Base-by-base conservation (phyloP, 805 yeast species). In the Candida krabiensis region DNA sequence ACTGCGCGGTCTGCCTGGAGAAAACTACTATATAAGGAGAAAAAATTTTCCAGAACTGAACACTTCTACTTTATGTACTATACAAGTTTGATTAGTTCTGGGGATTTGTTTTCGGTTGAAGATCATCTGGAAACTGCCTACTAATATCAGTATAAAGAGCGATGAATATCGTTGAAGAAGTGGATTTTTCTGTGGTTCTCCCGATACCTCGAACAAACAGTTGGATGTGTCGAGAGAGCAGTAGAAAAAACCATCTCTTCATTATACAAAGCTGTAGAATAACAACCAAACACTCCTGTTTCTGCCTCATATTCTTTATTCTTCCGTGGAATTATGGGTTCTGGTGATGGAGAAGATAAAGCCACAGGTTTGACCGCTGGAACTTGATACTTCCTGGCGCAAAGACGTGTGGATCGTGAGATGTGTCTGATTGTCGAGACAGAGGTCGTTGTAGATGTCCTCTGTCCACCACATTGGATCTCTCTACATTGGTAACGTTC, bases 271-370 rank as follows among this genome's bases (percentile, higher is more conserved):
- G n/a, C n/a, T n/a, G n/a, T n/a, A n/a, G n/a, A 21, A 21, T 8
- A 21, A 11, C 5, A 21, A 21, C 11, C 11, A 21, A 21, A 13
- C 51, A 40, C 63, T 60, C 57, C 58, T 47, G 46, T 49, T 60
- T 62, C 54, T 54, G 58, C 50, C 61, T 43, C 49, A 61, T 44
- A 16, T 63, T 56, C 48, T 56, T 53, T 38, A 25, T 48, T 38
- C 30, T 49, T 47, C 43, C 50, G 52, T 44, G 57, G 62, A 39
- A 43, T 47, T 26, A 47, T 55, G 53, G 61, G 68, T 48, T 58
- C 61, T 52, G 52, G 41, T 57, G 45, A 53, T 35, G 64, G 64
- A 59, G 64, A 43, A 59, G 58, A 59, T 17, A 5, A 49, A 53
- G 60, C 60, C 47, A 34, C 38, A 19, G 12, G 33, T 29, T 21